Evolutionary conservation across 306 rosid genomes (phyloP).

Genomic region (Mucuna pruriens): DNA sequence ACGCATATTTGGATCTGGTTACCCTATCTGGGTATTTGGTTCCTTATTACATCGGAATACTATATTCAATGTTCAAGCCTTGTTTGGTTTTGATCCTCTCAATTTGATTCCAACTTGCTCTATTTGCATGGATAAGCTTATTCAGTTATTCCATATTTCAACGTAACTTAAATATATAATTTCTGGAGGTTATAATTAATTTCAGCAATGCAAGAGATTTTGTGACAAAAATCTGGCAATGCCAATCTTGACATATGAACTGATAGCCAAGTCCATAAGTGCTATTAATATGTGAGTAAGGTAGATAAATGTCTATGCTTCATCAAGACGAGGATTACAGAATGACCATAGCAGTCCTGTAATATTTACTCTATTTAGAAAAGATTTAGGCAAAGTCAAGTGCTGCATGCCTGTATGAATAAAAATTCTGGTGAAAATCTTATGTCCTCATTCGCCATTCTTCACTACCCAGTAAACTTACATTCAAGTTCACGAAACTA

Average conservation of each 20-base stretch:
- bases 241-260: slow-evolving; percentile 25
- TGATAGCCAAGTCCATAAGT: slow-evolving; percentile 11
- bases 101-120: slow-evolving; percentile 8
- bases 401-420: slow-evolving; percentile 24
- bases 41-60: background rate
- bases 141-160: slow-evolving; percentile 10
- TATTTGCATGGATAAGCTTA: background rate
- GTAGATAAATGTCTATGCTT: slow-evolving; percentile 10
- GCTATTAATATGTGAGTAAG: slow-evolving; percentile 5
- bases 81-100: background rate
- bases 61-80: background rate
- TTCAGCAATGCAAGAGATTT: slow-evolving; percentile 1
- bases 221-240: background rate
- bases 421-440: slow-evolving; percentile 23
- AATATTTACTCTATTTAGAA: slow-evolving; percentile 12
- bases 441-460: slow-evolving; percentile 7
- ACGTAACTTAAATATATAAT: background rate
- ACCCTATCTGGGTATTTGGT: background rate
- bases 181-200: background rate
- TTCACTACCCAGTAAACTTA: slow-evolving; percentile 29
- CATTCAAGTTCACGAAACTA: slow-evolving; percentile 18
- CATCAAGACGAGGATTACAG: background rate
- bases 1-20: background rate
- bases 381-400: slow-evolving; percentile 24
- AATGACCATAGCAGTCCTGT: slow-evolving; percentile 11